Evolutionary conservation across 805 yeast genomes (phyloP), one percentile per base, ranked within the genome.

Genomic region (Lipomyces sp.): DNA sequence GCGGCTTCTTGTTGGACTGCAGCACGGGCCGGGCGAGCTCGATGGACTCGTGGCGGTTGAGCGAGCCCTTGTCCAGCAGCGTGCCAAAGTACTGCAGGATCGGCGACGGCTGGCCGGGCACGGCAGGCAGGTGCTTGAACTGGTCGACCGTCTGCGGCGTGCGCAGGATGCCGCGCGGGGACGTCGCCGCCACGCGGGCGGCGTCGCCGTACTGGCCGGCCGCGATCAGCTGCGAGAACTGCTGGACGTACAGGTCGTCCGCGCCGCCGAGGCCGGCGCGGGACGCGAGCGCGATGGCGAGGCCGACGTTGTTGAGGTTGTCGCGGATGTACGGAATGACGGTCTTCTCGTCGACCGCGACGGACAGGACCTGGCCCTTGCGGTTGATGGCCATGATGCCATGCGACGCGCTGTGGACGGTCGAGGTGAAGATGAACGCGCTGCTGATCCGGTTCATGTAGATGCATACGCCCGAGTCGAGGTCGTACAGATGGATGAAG

Each of bases 241-340:
- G 98, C 71, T 89, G 95, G 53, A 77, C 73, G 70, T 93, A 90
- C 57, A 93, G 76, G 63, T 82, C 83, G 68, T 93, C 99, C 43
- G 98, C 98, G 60, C 99, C 99, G 38, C 96, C 93, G 64, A 93
- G 80, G 1, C 96, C 96, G 65, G 96, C 97, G 70, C 98, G 85
- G 2, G 96, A 80, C 24, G 98, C 95, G 58, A 93, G 79, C 10
- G 88, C 76, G 54, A 93, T 75, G 2, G 97, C 98, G 63, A 93
- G 75, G 21, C 84, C 78, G 29, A 91, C 88, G 66, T 93, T 91
- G 47, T 91, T 82, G 56, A 93, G 77, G 67, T 86, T 88, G 63
- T 83, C 82, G 67, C 93, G 76, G 44, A 93, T 83, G 68, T 95
- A 95, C 45, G 96, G 95, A 55, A 93, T 83, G 60, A 91, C 80